A percentile compares a stretch with the other conserved stretches of the same genome.
Conservation (phyloP, 2,329 filamentous ascomycete genomes). For the Penicillium sp. region DNA sequence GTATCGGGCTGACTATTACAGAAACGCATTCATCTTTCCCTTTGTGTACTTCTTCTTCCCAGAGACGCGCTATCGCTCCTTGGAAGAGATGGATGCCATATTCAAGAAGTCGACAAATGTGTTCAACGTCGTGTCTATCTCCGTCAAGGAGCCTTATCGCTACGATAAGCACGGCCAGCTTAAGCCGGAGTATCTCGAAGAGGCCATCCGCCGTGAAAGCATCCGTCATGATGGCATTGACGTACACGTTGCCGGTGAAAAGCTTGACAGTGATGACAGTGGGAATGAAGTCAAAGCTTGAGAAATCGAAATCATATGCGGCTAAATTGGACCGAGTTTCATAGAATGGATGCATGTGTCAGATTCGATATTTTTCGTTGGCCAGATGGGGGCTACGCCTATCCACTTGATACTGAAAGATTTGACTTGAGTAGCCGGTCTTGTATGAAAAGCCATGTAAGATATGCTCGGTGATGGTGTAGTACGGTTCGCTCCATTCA, state of each 20-base stretch:
- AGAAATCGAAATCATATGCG: neutral
- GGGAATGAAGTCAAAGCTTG: constrained; percentile 12
- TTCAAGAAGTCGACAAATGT: constrained; percentile 55
- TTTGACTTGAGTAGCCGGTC: no score
- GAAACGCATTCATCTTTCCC: constrained; percentile 53
- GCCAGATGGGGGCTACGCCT: neutral
- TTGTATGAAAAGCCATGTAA: neutral
- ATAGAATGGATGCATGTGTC: neutral
- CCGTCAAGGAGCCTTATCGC: constrained; percentile 52
- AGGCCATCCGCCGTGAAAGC: constrained; percentile 28
- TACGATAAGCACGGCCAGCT: constrained; percentile 59
- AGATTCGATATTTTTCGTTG: neutral
- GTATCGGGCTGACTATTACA: constrained; percentile 16
- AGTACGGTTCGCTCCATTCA: no score
- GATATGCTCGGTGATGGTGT: neutral
- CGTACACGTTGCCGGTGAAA: constrained; percentile 13
- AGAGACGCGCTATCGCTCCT: constrained; percentile 56
- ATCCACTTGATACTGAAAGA: neutral
- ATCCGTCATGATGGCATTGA: constrained; percentile 20
- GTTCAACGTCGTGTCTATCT: constrained; percentile 50
- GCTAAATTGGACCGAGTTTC: neutral
- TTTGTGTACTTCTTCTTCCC: constrained; percentile 60
- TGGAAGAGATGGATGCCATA: constrained; percentile 67
- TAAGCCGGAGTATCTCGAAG: constrained; percentile 48
- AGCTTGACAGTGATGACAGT: constrained; percentile 28